These are phyloP conservation scores for Venturia nashicola DNA, from an alignment of 2,329 filamentous ascomycete species.

Conservation along the genomic window DNA sequence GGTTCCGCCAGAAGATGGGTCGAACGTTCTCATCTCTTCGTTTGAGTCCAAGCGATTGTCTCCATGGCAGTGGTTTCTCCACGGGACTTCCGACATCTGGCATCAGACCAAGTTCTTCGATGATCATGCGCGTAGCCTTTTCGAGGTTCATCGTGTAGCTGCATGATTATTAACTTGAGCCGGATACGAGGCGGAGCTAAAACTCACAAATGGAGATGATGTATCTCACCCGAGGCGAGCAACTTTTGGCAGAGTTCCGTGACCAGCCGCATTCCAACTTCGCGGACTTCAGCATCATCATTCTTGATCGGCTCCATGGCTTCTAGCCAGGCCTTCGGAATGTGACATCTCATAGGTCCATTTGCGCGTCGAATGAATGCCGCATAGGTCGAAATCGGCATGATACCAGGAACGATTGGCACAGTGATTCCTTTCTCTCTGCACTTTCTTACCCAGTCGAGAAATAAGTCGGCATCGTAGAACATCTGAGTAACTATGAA, in stretches of 20 bases:
- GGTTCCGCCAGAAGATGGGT: slow-evolving; percentile 97
- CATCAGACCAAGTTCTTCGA: slow-evolving; percentile 76
- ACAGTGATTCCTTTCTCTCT: slow-evolving; percentile 73
- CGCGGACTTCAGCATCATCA: slow-evolving; percentile 83
- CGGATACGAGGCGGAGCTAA: not conserved
- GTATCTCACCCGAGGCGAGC: slow-evolving; percentile 67
- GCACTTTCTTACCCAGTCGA: slow-evolving; percentile 79
- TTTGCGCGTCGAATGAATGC: slow-evolving; percentile 82
- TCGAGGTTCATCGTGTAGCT: slow-evolving; percentile 97
- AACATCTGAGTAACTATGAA: slow-evolving; percentile 99
- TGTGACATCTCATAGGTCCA: slow-evolving; percentile 68
- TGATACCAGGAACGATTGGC: slow-evolving; percentile 76
- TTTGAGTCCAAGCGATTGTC: slow-evolving; percentile 81
- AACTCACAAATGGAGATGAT: slow-evolving; percentile 67
- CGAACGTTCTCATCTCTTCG: slow-evolving; percentile 89
- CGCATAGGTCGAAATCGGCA: slow-evolving; percentile 91
- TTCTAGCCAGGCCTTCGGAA: slow-evolving; percentile 71
- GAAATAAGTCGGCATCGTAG: slow-evolving; percentile 92
- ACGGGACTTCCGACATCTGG: slow-evolving; percentile 67
- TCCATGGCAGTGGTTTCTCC: slow-evolving; percentile 89
- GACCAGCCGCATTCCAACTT: slow-evolving; percentile 76
- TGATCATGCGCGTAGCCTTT: slow-evolving; percentile 82
- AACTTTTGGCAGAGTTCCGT: slow-evolving; percentile 84
- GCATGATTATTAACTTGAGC: slow-evolving; percentile 10
- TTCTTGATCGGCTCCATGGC: slow-evolving; percentile 89